Evolutionary conservation across 768 basidiomycete species (phyloP).

Genomic region (Lactifluus pinguis): DNA sequence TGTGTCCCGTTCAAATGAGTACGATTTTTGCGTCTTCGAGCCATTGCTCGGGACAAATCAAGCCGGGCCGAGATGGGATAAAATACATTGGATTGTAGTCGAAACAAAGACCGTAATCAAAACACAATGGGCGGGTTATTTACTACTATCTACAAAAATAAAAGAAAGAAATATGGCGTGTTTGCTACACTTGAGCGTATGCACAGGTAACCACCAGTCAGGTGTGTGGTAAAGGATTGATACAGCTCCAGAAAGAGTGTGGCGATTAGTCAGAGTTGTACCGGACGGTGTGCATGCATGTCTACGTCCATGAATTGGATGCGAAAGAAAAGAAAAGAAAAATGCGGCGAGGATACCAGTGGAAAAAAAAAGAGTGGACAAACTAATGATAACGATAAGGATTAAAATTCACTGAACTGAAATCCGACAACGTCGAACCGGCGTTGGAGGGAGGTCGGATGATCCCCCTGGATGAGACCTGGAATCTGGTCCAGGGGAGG

Average conservation of each 20-base stretch:
- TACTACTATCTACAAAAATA: background rate
- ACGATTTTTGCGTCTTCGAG: slow-evolving; percentile 65
- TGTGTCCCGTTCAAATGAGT: slow-evolving; percentile 64
- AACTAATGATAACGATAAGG: slow-evolving; percentile 1
- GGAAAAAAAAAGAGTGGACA: slow-evolving; percentile 5
- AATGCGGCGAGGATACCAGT: background rate
- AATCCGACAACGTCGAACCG: slow-evolving; percentile 59
- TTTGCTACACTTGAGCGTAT: slow-evolving; percentile 11
- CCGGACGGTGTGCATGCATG: background rate
- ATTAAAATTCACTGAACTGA: slow-evolving; percentile 70
- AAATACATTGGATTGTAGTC: slow-evolving; percentile 3
- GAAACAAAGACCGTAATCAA: background rate
- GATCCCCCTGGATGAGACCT: slow-evolving; percentile 46
- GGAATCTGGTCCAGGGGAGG: slow-evolving; percentile 73
- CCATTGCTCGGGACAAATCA: slow-evolving; percentile 37
- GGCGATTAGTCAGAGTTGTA: slow-evolving; percentile 8
- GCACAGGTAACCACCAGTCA: slow-evolving; percentile 9
- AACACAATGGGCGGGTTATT: background rate
- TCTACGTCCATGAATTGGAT: background rate
- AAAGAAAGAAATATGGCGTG: background rate
- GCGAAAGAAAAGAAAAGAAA: background rate
- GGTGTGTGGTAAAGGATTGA: slow-evolving; percentile 11
- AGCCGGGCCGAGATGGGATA: background rate
- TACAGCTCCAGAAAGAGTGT: slow-evolving; percentile 12
- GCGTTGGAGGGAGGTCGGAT: slow-evolving; percentile 36